A percentile compares a stretch with the other conserved stretches of the same genome.
Evolutionary conservation across 371 early-diverging fungal genomes (phyloP).

Genomic region (Capillidium rhysosporum): DNA sequence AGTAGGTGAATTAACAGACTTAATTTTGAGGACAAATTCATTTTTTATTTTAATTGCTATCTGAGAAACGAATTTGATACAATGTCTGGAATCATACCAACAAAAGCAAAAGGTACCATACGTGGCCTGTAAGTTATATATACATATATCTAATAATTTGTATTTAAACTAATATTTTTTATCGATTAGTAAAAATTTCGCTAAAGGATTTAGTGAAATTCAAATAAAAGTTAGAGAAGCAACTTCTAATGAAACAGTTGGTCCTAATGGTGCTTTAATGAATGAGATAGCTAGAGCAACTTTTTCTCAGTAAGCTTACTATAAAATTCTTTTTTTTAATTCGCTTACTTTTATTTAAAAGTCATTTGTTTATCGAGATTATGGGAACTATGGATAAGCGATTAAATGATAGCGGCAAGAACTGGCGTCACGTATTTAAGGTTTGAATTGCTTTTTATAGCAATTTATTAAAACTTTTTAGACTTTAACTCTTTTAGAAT

Average conservation of each 20-base stretch:
- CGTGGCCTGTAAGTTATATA: neutral
- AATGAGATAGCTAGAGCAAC: conserved; percentile 76
- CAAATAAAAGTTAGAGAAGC: conserved; percentile 90
- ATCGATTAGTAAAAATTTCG: conserved; percentile 76
- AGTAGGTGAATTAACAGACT: no score
- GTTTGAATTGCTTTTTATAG: conserved; percentile 19
- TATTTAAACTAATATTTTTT: neutral
- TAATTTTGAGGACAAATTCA: no score
- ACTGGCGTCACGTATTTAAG: conserved; percentile 97
- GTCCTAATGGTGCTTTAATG: conserved; percentile 65
- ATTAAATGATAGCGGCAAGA: conserved; percentile 89
- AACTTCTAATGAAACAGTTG: conserved; percentile 80
- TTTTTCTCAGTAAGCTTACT: conserved; percentile 50
- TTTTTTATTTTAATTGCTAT: no score
- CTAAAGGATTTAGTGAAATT: conserved; percentile 87
- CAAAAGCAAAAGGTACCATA: conserved; percentile 1
- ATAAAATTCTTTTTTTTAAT: neutral
- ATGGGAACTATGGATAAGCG: conserved; percentile 96
- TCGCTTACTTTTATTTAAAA: conserved; percentile 12
- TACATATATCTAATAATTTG: neutral
- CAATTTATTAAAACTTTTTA: conserved; percentile 7
- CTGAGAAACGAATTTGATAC: no score
- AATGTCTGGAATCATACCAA: neutral
- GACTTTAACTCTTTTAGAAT: conserved; percentile 42
- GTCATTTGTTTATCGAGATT: conserved; percentile 77